Base-by-base conservation (phyloP, 306 rosid species). In the Cicer chorassanicum region DNA sequence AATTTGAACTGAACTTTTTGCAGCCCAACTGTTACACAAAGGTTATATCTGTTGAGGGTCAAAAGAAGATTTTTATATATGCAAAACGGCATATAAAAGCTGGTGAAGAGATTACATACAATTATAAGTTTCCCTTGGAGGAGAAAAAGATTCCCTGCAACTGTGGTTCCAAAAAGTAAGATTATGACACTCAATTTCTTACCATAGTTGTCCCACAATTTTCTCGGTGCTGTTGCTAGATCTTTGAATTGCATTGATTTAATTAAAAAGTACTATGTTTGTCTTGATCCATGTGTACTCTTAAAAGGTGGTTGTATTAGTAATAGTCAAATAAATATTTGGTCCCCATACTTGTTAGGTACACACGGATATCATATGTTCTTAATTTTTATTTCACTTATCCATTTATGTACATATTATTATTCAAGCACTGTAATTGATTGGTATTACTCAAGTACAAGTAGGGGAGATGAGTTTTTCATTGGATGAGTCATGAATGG, bases 21-120 rank as follows among this genome's bases (percentile, higher is more conserved):
- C 95, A 92, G 99, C 99, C 99, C 63, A 94, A 92, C 68, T 92
- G 99, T 91, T 94, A 94, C 84, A 92, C 99, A 67, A 92, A 94
- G 87, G 98, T 94, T 78, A 92, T 94, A 53, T 89, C 92, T 57
- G 88, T 94, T 41, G 99, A 94, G 82, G 98, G 99, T 84, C 86
- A 86, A 68, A 94, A 94, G 84, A 89, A 89, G 80, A 92, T 94
- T 80, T 94, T 94, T 79, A 86, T 94, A 56, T 94, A 94, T 77
- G 96, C 99, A 8, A 94, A 94, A 79, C 89, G 97, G 62, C 97
- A 89, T 73, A 92, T 94, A 84, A 85, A 86, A 54, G 85, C 90
- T 67, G 99, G 99, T 61, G 98, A 94, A 86, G 99, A 94, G 79
- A 87, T 94, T 74, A 88, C 97, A 11, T 94, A 94, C 81, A 90